phyloP scores from a whole-genome alignment of 169 alveolate species.

The Eimeria falciformis region DNA sequence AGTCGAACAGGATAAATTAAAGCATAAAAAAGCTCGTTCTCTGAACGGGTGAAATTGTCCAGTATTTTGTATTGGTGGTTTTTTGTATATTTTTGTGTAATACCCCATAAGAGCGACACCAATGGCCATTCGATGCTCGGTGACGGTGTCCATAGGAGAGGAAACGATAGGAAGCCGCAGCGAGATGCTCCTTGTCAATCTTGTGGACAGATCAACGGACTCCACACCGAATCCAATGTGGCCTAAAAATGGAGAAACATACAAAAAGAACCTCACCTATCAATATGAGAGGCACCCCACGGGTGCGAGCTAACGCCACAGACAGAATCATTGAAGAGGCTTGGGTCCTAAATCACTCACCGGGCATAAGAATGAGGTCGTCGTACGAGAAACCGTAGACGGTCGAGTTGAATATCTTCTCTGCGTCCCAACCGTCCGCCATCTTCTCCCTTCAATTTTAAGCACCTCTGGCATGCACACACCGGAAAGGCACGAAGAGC shows the following conservation, averaged over 20 bases:
- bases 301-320: no score
- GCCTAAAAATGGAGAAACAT: constrained; percentile 65
- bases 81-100: no score
- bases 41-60: background rate
- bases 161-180: constrained; percentile 92
- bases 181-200: constrained; percentile 86
- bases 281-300: no score
- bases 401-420: constrained; percentile 74
- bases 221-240: constrained; percentile 87
- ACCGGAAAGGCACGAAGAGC: no score
- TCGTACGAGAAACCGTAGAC: constrained; percentile 89
- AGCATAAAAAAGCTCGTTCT: no score
- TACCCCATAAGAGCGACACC: constrained; percentile 92
- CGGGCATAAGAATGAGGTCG: constrained; percentile 93
- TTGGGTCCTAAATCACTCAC: constrained; percentile 62
- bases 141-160: constrained; percentile 96
- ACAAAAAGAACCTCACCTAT: no score
- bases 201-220: constrained; percentile 86
- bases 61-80: background rate
- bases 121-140: constrained; percentile 95
- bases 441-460: constrained; percentile 6
- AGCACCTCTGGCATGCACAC: background rate
- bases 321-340: no score
- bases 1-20: no score
- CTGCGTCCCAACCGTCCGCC: constrained; percentile 83